These are phyloP conservation scores for Nitzschia sp. DNA, from an alignment of 108 stramenopile species.

Conservation along the genomic window DNA sequence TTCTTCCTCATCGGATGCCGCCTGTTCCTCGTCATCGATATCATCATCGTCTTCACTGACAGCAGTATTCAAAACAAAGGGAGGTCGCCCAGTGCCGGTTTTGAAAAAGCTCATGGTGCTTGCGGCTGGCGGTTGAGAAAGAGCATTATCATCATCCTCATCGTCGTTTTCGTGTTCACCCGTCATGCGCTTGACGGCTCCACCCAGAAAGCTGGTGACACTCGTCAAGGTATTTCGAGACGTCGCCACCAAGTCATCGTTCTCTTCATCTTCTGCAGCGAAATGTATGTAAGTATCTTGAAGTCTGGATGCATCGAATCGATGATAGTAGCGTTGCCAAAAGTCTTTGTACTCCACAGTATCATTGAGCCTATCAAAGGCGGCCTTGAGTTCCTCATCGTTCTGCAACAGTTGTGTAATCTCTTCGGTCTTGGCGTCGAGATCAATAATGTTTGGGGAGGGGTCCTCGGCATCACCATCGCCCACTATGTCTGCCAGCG, in stretches of 20 bases:
- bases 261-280: not conserved
- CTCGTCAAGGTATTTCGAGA: not conserved
- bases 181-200: constrained; percentile 49
- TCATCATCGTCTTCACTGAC: constrained; percentile 48
- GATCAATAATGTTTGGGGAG: constrained; percentile 31
- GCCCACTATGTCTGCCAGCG: constrained; percentile 14
- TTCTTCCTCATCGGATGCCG: constrained; percentile 20
- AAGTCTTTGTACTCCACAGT: constrained; percentile 63
- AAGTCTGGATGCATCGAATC: constrained; percentile 31
- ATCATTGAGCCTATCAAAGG: constrained; percentile 41
- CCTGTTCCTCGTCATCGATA: not conserved
- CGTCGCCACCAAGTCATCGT: constrained; percentile 13
- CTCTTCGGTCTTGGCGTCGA: constrained; percentile 55
- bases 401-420: constrained; percentile 49
- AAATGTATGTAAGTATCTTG: constrained; percentile 3
- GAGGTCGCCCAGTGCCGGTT: constrained; percentile 42
- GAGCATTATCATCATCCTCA: constrained; percentile 20
- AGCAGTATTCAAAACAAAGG: constrained; percentile 74
- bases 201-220: constrained; percentile 53
- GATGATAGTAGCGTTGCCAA: constrained; percentile 72
- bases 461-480: constrained; percentile 14
- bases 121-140: constrained; percentile 1
- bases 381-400: constrained; percentile 43
- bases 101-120: constrained; percentile 35
- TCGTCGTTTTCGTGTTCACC: constrained; percentile 32